These are phyloP conservation scores for Scheffersomyces lignosus DNA, from an alignment of 805 yeast species.

Conservation along the genomic window DNA sequence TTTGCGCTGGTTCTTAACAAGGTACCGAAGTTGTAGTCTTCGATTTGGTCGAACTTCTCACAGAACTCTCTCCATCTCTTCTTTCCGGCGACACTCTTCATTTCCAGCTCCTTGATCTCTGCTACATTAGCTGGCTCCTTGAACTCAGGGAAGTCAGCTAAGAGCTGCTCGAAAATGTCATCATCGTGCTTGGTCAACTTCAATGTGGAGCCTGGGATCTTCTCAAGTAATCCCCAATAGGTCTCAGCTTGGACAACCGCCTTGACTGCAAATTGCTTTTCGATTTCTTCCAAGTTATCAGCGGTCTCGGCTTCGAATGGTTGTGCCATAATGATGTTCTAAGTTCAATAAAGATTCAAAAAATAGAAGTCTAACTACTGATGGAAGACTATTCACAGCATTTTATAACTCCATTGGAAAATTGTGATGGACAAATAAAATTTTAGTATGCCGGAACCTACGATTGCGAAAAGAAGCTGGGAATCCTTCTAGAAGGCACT, in stretches of 20 bases:
- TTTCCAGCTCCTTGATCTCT: conserved; percentile 67
- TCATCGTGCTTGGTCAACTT: conserved; percentile 73
- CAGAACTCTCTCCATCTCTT: conserved; percentile 88
- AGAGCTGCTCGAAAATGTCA: conserved; percentile 59
- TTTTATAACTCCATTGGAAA: no score
- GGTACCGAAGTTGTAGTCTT: conserved; percentile 95
- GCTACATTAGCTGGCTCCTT: conserved; percentile 56
- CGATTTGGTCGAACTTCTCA: conserved; percentile 79
- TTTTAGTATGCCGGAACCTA: no score
- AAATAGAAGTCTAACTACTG: no score
- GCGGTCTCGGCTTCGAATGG: conserved; percentile 84
- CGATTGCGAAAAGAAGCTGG: no score
- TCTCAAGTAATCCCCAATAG: conserved; percentile 79
- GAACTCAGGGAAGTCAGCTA: conserved; percentile 87
- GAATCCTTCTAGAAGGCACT: neutral
- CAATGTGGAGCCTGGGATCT: conserved; percentile 76
- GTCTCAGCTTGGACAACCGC: conserved; percentile 96
- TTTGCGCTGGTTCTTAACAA: conserved; percentile 71
- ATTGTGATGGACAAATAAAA: no score
- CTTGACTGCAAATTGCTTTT: conserved; percentile 95
- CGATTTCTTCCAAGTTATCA: conserved; percentile 93
- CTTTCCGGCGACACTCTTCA: conserved; percentile 80
- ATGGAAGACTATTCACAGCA: no score
- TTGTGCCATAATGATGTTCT: conserved; percentile 28
- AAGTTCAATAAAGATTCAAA: no score